A percentile compares a stretch with the other conserved stretches of the same genome.
phyloP scores from a whole-genome alignment of 2,329 filamentous ascomycete genomes.

The Coniella vitis region DNA sequence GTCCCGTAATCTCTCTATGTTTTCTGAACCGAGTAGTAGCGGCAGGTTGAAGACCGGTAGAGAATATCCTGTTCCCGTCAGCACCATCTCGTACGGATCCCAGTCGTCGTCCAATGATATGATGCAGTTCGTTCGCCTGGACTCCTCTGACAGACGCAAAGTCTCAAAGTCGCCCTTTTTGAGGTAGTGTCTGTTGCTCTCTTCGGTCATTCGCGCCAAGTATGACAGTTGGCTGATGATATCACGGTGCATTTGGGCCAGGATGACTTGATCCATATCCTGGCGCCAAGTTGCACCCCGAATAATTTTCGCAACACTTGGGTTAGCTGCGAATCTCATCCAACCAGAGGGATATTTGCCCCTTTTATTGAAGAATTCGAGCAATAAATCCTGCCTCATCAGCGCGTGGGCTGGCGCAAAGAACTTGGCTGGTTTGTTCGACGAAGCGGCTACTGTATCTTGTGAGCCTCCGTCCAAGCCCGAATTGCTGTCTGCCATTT shows the following conservation, averaged over 20 bases:
- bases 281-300: constrained; percentile 35
- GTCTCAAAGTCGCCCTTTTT: constrained; percentile 39
- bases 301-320: constrained; percentile 7
- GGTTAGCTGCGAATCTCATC: constrained; percentile 15
- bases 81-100: constrained; percentile 38
- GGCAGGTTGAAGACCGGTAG: constrained; percentile 48
- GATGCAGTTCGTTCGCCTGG: constrained; percentile 37
- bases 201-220: constrained; percentile 26
- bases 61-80: constrained; percentile 29
- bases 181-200: constrained; percentile 31
- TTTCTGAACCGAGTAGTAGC: constrained; percentile 42
- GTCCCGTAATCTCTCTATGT: constrained; percentile 32
- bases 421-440: constrained; percentile 10
- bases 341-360: constrained; percentile 17
- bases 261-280: constrained; percentile 50
- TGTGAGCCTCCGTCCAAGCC: too few relatives aligned
- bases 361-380: constrained; percentile 14
- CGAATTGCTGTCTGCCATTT: background rate
- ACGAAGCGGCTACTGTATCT: background rate
- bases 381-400: constrained; percentile 27
- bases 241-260: constrained; percentile 42
- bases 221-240: constrained; percentile 40
- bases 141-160: constrained; percentile 23
- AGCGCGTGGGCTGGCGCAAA: constrained; percentile 26
- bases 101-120: constrained; percentile 33